Conservation (phyloP, 139 green algal genomes). For the Haematococcus lacustris region DNA sequence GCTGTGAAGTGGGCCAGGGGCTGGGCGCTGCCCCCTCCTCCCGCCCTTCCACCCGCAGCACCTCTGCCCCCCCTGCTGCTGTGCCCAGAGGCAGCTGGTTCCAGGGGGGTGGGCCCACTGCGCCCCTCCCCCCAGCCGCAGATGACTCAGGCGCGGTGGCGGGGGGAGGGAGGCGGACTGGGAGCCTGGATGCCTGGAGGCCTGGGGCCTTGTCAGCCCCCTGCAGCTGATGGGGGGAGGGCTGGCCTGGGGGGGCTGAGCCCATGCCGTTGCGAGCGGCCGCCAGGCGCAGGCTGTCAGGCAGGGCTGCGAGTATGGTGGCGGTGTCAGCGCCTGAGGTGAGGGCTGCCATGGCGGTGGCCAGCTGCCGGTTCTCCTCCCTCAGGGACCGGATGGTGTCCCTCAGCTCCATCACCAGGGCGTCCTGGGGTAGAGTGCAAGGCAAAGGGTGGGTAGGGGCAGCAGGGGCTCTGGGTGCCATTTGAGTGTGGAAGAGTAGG, state of each 20-base stretch:
- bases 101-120: too few relatives aligned
- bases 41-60: too few relatives aligned
- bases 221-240: not conserved
- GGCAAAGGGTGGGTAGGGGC: not conserved
- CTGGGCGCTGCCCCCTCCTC: not conserved
- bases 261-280: constrained; percentile 3
- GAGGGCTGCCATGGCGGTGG: constrained; percentile 31
- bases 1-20: too few relatives aligned
- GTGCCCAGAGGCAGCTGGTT: too few relatives aligned
- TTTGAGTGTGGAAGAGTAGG: too few relatives aligned
- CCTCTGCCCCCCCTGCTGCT: too few relatives aligned
- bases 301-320: constrained; percentile 30
- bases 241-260: not conserved
- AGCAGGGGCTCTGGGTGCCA: too few relatives aligned
- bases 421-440: constrained; percentile 28
- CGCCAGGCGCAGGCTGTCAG: constrained; percentile 27
- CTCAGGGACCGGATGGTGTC: constrained; percentile 46
- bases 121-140: too few relatives aligned
- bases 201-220: not conserved
- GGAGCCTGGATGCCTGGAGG: not conserved
- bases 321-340: constrained; percentile 17
- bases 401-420: constrained; percentile 53
- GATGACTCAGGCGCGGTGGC: not conserved
- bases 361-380: constrained; percentile 43
- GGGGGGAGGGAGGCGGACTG: not conserved